A percentile compares a stretch with the other conserved stretches of the same genome.
Evolutionary conservation across 1,139 yeast genomes (phyloP).

Genomic region (Kodamaea suecica): DNA sequence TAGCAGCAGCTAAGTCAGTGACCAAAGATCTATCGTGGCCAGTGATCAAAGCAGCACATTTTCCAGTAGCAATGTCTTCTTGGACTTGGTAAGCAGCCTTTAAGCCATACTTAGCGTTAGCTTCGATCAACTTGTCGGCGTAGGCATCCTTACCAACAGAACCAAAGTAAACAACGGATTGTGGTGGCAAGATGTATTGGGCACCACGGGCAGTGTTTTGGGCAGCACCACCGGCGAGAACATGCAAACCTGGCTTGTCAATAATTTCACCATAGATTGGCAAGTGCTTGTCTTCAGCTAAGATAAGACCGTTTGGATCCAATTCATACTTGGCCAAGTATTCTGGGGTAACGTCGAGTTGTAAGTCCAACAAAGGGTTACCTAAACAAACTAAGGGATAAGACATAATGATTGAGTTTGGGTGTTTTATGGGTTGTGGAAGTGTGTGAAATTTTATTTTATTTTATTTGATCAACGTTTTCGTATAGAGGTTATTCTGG

Average conservation of each 20-base stretch:
- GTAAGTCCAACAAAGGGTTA: slow-evolving; percentile 81
- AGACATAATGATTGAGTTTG: slow-evolving; percentile 25
- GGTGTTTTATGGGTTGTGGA: background rate
- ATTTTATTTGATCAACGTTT: too few species aligned
- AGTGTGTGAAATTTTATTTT: background rate
- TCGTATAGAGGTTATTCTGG: too few species aligned
- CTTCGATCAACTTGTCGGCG: slow-evolving; percentile 75
- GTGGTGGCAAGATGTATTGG: slow-evolving; percentile 78
- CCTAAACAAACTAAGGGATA: slow-evolving; percentile 49
- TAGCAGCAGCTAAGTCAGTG: slow-evolving; percentile 97
- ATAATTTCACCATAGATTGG: slow-evolving; percentile 81
- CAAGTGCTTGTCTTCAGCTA: slow-evolving; percentile 84
- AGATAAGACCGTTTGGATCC: slow-evolving; percentile 92
- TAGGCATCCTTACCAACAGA: slow-evolving; percentile 92
- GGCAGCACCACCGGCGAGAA: slow-evolving; percentile 99
- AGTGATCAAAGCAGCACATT: slow-evolving; percentile 93
- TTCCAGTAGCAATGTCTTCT: slow-evolving; percentile 80
- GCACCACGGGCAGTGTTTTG: slow-evolving; percentile 99
- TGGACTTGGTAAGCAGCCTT: slow-evolving; percentile 81
- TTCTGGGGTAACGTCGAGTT: slow-evolving; percentile 67
- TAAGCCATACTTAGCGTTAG: slow-evolving; percentile 87
- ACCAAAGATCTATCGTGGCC: slow-evolving; percentile 89
- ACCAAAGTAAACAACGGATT: slow-evolving; percentile 91
- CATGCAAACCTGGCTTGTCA: slow-evolving; percentile 55
- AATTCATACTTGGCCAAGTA: slow-evolving; percentile 77